A percentile compares a stretch with the other conserved stretches of the same genome.
Evolutionary conservation across 805 yeast species (phyloP).

Genomic region (Candida vaughaniae): DNA sequence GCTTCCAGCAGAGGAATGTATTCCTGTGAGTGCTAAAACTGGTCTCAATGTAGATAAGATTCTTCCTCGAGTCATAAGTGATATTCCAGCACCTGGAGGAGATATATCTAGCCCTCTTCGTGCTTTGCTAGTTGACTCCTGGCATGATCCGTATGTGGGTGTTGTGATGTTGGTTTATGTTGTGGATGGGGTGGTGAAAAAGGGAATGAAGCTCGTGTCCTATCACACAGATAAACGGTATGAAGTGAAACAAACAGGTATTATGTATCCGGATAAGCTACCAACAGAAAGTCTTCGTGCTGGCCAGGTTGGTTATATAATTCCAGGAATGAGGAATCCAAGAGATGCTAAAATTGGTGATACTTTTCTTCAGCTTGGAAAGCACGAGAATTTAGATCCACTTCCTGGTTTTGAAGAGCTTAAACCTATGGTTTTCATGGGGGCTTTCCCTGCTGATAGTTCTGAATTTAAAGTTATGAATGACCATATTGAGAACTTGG

Average conservation of each 20-base stretch:
- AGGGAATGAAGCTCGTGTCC: slow-evolving; percentile 73
- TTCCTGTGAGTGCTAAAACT: slow-evolving; percentile 89
- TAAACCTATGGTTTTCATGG: slow-evolving; percentile 97
- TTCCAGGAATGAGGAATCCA: slow-evolving; percentile 92
- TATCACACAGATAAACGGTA: slow-evolving; percentile 75
- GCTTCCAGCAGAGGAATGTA: slow-evolving; percentile 66
- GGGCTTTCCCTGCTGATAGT: slow-evolving; percentile 97
- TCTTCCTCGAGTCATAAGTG: slow-evolving; percentile 78
- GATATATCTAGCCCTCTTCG: slow-evolving; percentile 51
- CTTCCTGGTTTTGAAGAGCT: slow-evolving; percentile 95
- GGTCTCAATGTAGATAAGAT: slow-evolving; percentile 76
- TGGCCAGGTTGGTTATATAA: slow-evolving; percentile 92
- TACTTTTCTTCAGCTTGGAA: slow-evolving; percentile 68
- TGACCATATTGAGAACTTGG: slow-evolving; percentile 84
- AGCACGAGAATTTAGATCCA: slow-evolving; percentile 59
- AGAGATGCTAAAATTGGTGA: slow-evolving; percentile 90
- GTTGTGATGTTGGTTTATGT: slow-evolving; percentile 82
- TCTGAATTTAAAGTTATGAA: slow-evolving; percentile 84
- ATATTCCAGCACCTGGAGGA: slow-evolving; percentile 80
- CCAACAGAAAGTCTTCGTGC: slow-evolving; percentile 65
- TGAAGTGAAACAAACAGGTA: slow-evolving; percentile 90
- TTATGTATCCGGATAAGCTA: slow-evolving; percentile 88
- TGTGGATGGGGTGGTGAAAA: slow-evolving; percentile 76
- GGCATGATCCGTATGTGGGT: slow-evolving; percentile 94
- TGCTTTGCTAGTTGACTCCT: slow-evolving; percentile 89